phyloP scores from a whole-genome alignment of 2,329 filamentous ascomycete species.

The Cytospora piceicola region DNA sequence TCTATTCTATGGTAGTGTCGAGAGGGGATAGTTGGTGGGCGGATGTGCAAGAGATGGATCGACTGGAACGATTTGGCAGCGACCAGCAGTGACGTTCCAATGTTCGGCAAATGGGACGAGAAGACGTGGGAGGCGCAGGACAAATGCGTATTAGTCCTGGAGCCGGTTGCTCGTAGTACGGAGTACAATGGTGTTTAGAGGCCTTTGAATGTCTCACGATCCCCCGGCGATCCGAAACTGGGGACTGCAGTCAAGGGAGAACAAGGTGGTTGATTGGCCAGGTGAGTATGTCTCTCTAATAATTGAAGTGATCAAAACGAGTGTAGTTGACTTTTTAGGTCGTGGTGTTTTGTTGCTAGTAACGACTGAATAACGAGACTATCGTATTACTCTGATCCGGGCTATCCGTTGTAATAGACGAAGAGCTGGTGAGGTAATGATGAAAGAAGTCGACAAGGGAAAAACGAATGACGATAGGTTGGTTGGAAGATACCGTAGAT shows the following conservation, averaged over 20 bases:
- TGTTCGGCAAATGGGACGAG: conserved; percentile 24
- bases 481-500: not conserved
- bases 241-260: conserved; percentile 1
- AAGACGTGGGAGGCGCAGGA: conserved; percentile 24
- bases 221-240: conserved; percentile 28
- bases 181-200: conserved; percentile 30
- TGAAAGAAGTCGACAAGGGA: not conserved
- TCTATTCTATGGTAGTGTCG: not conserved
- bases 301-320: not conserved
- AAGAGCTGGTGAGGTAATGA: not conserved
- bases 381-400: not conserved
- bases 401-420: not conserved
- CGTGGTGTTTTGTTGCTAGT: not conserved
- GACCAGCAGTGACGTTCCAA: conserved; percentile 26
- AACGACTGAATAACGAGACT: conserved; percentile 3
- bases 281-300: not conserved
- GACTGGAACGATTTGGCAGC: conserved; percentile 23
- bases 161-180: conserved; percentile 33
- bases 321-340: conserved; percentile 1
- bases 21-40: not conserved
- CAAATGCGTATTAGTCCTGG: conserved; percentile 21
- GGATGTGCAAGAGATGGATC: not conserved
- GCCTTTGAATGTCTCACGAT: conserved; percentile 39
- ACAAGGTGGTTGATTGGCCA: not conserved
- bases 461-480: conserved; percentile 14